A percentile compares a stretch with the other conserved stretches of the same genome.
Evolutionary conservation across 805 yeast species (phyloP).

Genomic region (Candida manassasensis): DNA sequence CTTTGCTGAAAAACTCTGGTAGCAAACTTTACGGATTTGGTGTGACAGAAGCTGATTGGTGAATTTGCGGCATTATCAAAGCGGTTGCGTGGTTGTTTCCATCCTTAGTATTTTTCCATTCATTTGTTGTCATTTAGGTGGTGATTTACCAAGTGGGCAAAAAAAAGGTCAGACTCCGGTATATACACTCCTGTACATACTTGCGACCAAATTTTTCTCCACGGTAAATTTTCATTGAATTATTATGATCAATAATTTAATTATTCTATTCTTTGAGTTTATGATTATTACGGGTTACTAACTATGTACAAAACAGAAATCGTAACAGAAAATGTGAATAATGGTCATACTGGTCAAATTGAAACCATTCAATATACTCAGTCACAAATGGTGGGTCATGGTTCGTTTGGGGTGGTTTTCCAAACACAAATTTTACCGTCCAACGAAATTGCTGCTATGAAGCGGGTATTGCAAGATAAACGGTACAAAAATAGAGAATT

Average conservation of each 20-base stretch:
- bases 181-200: no score
- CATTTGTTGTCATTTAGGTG: no score
- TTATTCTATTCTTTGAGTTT: not conserved
- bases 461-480: conserved; percentile 93
- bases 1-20: no score
- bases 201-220: no score
- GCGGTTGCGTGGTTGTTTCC: no score
- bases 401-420: conserved; percentile 98
- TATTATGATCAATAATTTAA: conserved; percentile 2
- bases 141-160: no score
- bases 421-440: conserved; percentile 74
- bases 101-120: no score
- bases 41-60: no score
- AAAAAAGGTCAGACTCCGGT: no score
- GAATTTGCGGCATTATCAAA: no score
- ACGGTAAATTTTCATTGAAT: not conserved
- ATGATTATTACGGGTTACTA: conserved; percentile 4
- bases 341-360: conserved; percentile 64
- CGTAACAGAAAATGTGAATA: conserved; percentile 61
- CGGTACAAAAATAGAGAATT: conserved; percentile 92
- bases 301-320: conserved; percentile 41
- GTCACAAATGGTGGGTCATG: conserved; percentile 93
- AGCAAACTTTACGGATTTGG: no score
- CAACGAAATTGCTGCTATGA: conserved; percentile 83
- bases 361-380: conserved; percentile 70